Base-by-base conservation (phyloP, 805 yeast species). In the Candida tammaniensis region DNA sequence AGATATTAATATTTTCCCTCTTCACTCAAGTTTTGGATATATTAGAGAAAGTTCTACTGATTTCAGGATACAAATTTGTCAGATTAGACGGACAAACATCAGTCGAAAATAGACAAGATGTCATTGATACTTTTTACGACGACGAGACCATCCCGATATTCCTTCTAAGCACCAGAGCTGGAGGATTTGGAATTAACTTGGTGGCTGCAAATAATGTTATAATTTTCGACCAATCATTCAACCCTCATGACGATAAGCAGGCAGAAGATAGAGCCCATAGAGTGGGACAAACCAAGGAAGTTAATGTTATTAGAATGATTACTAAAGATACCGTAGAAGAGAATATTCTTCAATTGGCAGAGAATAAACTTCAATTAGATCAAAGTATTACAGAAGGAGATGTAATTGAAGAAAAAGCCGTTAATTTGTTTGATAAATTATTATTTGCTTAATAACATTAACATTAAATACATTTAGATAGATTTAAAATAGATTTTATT, bases 241-340 rank as follows among this genome's bases (percentile, higher is more conserved):
- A 93, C 54, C 99, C 99, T 0, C 98, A 93, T 58, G 98, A 93
- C 57, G 99, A 93, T 54, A 84, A 84, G 54, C 99, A 93, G 64
- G 99, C 99, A 2, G 98, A 94, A 55, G 99, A 93, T 59, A 77
- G 99, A 54, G 96, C 98, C 0, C 99, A 93, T 58, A 76, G 99
- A 59, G 96, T 93, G 17, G 98, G 98, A 1, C 98, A 91, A 62
- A 78, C 81, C 5, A 77, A 82, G 35, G 86, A 84, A 31, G 99
- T 93, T 14, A 64, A 69, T 34, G 96, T 94, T 12, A 72, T 76
- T 25, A 77, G 94, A 37, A 61, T 93, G 41, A 79, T 93, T 33
- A 74, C 84, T 7, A 73, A 71, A 43, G 71, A 78, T 37, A 79
- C 96, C 1, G 83, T 93, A 24, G 99, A 93, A 49, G 97, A 91